Base-by-base conservation (phyloP, 2,329 filamentous ascomycete genomes). In the Penicillium aurantiogriseum region DNA sequence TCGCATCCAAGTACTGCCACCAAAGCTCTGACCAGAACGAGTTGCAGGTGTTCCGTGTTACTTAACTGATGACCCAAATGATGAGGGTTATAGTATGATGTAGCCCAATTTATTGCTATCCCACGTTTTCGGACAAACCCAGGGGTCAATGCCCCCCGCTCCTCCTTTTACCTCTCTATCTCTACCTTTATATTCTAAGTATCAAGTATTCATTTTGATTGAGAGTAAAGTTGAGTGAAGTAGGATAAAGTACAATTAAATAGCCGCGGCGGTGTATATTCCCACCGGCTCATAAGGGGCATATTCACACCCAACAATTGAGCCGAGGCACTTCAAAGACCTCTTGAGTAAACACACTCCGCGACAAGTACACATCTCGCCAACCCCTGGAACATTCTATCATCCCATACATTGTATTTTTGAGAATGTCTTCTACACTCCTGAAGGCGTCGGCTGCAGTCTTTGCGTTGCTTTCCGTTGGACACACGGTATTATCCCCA, bases 401-500 rank as follows among this genome's bases (percentile, higher is more conserved):
- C 4, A 5, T 17, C 21, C 8, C 21, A n/a, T 2, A n/a, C n/a
- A 17, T 23, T 11, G 10, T 5, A 21, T 1, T 5, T 15, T 46
- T 2, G 13, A 54, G 25, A 23, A 59, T 61, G 35, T 58, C 64
- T 17, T 23, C 31, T n/a, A 54, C 62, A 19, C 62, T 67, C 9
- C 57, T 67, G 3, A 57, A 62, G 42, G 60, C 62, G 5, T 60
- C 64, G 19, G 66, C 68, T 15, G 35, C 60, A 21, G 51, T 59
- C 9, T 67, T 66, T 27, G 36, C 54, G 3, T 33, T 69, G 17
- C 53, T 68, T 23, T 62, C 67, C 13, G 46, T 64, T 15, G 67
- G 63, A 27, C 68, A 70, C 52, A 70, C 68, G 42, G 68, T 69
- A 62, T 9, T 59, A 56, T 19, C 33, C 31, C 17, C 36, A 19